Evolutionary conservation across 2,329 filamentous ascomycete species (phyloP).

Genomic region (Aspergillus persii): DNA sequence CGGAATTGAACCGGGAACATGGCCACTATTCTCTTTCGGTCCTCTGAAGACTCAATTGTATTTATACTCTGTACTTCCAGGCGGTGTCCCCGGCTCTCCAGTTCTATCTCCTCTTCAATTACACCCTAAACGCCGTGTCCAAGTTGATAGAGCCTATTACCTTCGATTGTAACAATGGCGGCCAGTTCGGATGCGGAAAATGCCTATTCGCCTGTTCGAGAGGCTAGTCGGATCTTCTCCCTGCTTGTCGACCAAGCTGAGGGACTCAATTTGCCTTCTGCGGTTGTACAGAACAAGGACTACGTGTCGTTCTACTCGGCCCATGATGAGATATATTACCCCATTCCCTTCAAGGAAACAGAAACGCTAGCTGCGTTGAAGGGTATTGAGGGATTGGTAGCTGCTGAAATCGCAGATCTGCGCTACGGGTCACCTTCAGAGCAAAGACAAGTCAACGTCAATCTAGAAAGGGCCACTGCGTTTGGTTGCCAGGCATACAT

Average conservation of each 20-base stretch:
- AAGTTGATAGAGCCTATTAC: not conserved
- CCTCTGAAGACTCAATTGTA: not conserved
- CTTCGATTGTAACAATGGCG: constrained; percentile 16
- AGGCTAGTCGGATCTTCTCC: constrained; percentile 38
- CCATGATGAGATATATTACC: constrained; percentile 39
- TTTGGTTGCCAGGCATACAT: constrained; percentile 44
- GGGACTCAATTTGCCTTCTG: constrained; percentile 30
- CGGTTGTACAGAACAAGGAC: constrained; percentile 31
- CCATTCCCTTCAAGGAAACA: constrained; percentile 52
- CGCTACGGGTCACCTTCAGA: constrained; percentile 45
- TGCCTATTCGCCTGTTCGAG: constrained; percentile 34
- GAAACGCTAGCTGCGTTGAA: constrained; percentile 57
- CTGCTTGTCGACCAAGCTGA: constrained; percentile 36
- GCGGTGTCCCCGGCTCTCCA: too few relatives aligned
- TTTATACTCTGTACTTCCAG: constrained; percentile 7
- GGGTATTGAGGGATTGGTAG: constrained; percentile 59
- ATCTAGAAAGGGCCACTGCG: constrained; percentile 39
- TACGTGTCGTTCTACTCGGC: constrained; percentile 37
- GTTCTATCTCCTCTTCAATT: not conserved
- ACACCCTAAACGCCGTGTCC: not conserved
- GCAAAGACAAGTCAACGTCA: constrained; percentile 35
- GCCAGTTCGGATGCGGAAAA: constrained; percentile 9
- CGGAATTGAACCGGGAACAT: constrained; percentile 15
- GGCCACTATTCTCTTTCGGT: not conserved
- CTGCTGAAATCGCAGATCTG: constrained; percentile 59